Evolutionary conservation across 495 filamentous ascomycete genomes (phyloP).

Genomic region (Lophium mytilinum): DNA sequence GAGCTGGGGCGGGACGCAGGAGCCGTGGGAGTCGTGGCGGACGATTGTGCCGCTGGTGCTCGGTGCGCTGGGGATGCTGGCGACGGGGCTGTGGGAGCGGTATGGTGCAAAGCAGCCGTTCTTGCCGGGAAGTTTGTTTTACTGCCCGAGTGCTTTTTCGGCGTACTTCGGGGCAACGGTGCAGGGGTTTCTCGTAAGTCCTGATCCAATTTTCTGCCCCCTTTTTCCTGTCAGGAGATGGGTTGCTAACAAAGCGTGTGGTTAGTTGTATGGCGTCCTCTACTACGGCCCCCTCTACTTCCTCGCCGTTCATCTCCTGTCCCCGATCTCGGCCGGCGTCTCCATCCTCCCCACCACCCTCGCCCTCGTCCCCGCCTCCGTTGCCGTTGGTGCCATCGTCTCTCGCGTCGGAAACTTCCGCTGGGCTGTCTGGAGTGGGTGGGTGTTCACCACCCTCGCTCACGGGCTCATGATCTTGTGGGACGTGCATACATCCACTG

Average conservation of each 20-base stretch:
- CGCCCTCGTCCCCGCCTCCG: slow-evolving; percentile 34
- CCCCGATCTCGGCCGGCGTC: slow-evolving; percentile 7
- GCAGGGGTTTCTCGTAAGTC: slow-evolving; percentile 16
- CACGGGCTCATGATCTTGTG: slow-evolving; percentile 47
- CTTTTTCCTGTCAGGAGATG: too few relatives aligned
- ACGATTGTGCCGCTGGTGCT: slow-evolving; percentile 51
- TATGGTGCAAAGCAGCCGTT: slow-evolving; percentile 39
- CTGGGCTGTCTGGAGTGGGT: slow-evolving; percentile 50
- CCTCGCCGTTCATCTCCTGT: neutral
- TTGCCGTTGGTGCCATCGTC: slow-evolving; percentile 45
- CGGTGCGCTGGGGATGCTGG: slow-evolving; percentile 39
- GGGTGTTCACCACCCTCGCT: slow-evolving; percentile 41
- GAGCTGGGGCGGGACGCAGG: slow-evolving; percentile 48
- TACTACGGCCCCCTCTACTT: slow-evolving; percentile 25
- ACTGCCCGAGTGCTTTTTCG: slow-evolving; percentile 6
- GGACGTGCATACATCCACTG: slow-evolving; percentile 37
- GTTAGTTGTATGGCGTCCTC: slow-evolving; percentile 33
- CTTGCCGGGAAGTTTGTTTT: slow-evolving; percentile 34
- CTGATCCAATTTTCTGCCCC: slow-evolving; percentile 34
- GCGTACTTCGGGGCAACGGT: slow-evolving; percentile 15
- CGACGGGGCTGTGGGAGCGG: slow-evolving; percentile 44
- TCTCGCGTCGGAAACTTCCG: slow-evolving; percentile 39
- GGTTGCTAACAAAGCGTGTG: too few relatives aligned
- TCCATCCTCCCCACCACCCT: slow-evolving; percentile 36
- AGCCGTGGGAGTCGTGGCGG: slow-evolving; percentile 44